Base-by-base conservation (phyloP, 2,329 filamentous ascomycete genomes). In the Didymella keratinophila region DNA sequence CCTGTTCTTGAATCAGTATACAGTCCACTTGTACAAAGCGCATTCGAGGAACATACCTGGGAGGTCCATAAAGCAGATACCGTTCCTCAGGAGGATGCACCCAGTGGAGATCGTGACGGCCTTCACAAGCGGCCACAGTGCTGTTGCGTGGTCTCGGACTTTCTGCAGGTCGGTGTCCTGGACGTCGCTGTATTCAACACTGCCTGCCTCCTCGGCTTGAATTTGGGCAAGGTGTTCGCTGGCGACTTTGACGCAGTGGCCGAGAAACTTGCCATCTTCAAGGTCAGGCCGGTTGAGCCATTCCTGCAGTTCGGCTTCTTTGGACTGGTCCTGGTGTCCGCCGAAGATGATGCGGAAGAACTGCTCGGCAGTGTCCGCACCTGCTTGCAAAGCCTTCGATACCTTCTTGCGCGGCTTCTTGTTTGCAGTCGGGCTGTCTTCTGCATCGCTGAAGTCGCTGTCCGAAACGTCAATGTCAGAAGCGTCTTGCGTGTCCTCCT, bases 271-370 rank as follows among this genome's bases (percentile, higher is more conserved):
- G 1, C 49, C 60, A 4, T 57, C 41, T n/a, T 37, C 36, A 5
- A 67, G 47, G 16, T 58, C 41, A 8, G 51, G 11, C 3, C 45
- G 4, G 2, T 56, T 16, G 2, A 65, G 57, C 60, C 46, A 50
- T 2, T 7, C 18, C 21, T 53, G 25, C 2, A 36, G 14, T 0
- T 25, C 10, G 2, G 12, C 11, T 16, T 52, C 41, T 10, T 36
- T 21, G 4, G 8, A 4, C 7, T 28, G 14, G 18, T 46, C 42
- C 3, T 2, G 14, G 5, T 25, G 3, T 9, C 53, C 52, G 23
- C 60, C 28, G 32, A 62, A 64, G 4, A 65, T 51, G 45, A 61
- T 56, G 1, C 41, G 18, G 34, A 67, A 64, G 11, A 61, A 65
- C 0, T 64, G 41, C 21, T 64, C 56, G 1, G 64, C 63, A 7